Conservation (phyloP, 495 filamentous ascomycete genomes). For the Neurospora tetraspora region DNA sequence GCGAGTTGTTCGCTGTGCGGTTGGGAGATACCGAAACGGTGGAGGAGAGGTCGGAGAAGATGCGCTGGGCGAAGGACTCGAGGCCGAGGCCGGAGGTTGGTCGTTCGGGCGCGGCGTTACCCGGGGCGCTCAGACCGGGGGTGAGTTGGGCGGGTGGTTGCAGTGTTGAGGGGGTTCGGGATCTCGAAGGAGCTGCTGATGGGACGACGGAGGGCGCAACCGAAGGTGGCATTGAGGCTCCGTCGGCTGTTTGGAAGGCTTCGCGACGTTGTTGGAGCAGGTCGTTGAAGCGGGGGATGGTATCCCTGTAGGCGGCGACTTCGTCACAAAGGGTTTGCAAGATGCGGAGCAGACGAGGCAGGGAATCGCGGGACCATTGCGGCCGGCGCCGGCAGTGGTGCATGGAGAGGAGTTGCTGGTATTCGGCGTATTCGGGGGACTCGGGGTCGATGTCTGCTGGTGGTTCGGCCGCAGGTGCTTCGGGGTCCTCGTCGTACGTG, state of each 20-base stretch:
- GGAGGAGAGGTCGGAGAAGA: slow-evolving; percentile 36
- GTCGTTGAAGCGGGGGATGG: slow-evolving; percentile 67
- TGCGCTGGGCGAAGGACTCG: slow-evolving; percentile 46
- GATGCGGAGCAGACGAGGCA: slow-evolving; percentile 41
- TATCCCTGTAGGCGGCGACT: slow-evolving; percentile 52
- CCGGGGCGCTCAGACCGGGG: not conserved
- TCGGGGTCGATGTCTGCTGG: slow-evolving; percentile 18
- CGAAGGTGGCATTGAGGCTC: not conserved
- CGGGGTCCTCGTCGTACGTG: slow-evolving; percentile 33
- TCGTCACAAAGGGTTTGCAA: slow-evolving; percentile 52
- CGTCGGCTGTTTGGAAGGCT: slow-evolving; percentile 50
- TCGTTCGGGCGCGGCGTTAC: slow-evolving; percentile 27
- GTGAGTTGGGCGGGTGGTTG: not conserved
- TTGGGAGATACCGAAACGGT: not conserved
- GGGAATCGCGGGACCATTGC: slow-evolving; percentile 31
- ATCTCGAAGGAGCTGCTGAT: not conserved
- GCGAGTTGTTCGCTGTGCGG: not conserved
- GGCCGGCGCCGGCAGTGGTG: slow-evolving; percentile 41
- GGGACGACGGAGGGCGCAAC: not conserved
- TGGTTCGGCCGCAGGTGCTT: slow-evolving; percentile 8
- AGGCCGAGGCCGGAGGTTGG: slow-evolving; percentile 28
- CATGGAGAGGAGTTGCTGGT: slow-evolving; percentile 33
- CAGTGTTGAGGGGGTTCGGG: not conserved
- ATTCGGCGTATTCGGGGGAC: slow-evolving; percentile 30
- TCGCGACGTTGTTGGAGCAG: slow-evolving; percentile 63